Evolutionary conservation across 1,139 yeast genomes (phyloP).

Genomic region (Diutina scorzettiae): DNA sequence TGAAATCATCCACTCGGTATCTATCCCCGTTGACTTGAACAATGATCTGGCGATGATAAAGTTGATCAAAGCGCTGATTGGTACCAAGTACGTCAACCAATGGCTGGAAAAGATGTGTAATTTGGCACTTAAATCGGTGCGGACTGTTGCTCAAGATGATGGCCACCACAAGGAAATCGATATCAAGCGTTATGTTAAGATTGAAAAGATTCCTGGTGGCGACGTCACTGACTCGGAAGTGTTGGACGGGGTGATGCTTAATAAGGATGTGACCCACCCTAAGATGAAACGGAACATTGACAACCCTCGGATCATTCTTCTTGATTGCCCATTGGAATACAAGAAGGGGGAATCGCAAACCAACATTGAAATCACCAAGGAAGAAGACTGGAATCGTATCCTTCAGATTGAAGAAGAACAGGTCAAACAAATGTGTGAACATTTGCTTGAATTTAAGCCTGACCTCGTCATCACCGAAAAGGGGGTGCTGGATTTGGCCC

Average conservation of each 20-base stretch:
- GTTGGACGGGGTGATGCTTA: conserved; percentile 82
- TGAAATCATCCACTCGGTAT: conserved; percentile 74
- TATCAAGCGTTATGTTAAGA: conserved; percentile 81
- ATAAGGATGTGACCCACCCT: conserved; percentile 97
- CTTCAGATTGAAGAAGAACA: conserved; percentile 98
- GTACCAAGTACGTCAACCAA: conserved; percentile 85
- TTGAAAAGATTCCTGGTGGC: conserved; percentile 96
- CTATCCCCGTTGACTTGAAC: conserved; percentile 71
- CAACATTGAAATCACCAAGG: conserved; percentile 92
- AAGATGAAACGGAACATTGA: conserved; percentile 86
- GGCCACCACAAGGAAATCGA: conserved; percentile 79
- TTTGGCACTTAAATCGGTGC: conserved; percentile 79
- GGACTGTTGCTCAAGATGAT: conserved; percentile 59
- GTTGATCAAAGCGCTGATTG: conserved; percentile 83
- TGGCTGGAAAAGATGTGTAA: conserved; percentile 93
- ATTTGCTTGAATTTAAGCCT: conserved; percentile 75
- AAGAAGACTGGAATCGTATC: conserved; percentile 92
- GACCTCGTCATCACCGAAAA: conserved; percentile 94
- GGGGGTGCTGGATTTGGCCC: conserved; percentile 97
- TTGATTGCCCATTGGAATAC: conserved; percentile 96
- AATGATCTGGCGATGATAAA: conserved; percentile 82
- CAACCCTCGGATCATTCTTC: conserved; percentile 76
- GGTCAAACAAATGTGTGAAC: conserved; percentile 77
- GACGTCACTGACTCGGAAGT: conserved; percentile 84
- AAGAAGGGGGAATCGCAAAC: conserved; percentile 99